These are phyloP conservation scores for Fusarium phyllophilum DNA, from an alignment of 2,329 filamentous ascomycete species.

Conservation along the genomic window DNA sequence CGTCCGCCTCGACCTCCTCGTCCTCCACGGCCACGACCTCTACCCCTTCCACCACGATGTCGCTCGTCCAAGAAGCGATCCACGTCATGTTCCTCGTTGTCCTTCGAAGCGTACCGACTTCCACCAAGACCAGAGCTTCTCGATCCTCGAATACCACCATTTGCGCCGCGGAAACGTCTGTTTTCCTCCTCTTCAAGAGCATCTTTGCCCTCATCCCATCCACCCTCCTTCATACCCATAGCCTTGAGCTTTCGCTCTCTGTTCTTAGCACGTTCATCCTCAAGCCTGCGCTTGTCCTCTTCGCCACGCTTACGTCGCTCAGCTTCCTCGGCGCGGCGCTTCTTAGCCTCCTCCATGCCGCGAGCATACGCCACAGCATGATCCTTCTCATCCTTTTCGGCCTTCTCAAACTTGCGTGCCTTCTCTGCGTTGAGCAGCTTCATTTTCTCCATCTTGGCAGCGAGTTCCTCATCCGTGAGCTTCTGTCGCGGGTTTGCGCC, in stretches of 20 bases:
- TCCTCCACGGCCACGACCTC: slow-evolving; percentile 50
- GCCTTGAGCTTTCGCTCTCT: slow-evolving; percentile 70
- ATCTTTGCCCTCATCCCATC: slow-evolving; percentile 70
- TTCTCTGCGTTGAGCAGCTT: slow-evolving; percentile 68
- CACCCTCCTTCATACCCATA: slow-evolving; percentile 62
- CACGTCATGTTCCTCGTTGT: slow-evolving; percentile 49
- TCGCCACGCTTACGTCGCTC: slow-evolving; percentile 63
- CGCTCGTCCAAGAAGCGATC: slow-evolving; percentile 52
- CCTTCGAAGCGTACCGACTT: slow-evolving; percentile 54
- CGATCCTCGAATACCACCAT: slow-evolving; percentile 54
- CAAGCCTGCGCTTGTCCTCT: slow-evolving; percentile 61
- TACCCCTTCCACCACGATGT: slow-evolving; percentile 46
- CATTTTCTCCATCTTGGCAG: slow-evolving; percentile 70
- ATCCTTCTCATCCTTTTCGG: slow-evolving; percentile 65
- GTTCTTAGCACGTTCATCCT: slow-evolving; percentile 70
- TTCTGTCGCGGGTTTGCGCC: slow-evolving; percentile 69
- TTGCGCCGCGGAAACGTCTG: slow-evolving; percentile 55
- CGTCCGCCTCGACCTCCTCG: slow-evolving; percentile 49
- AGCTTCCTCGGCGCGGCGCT: slow-evolving; percentile 62
- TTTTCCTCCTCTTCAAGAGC: slow-evolving; percentile 54
- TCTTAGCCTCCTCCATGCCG: slow-evolving; percentile 65
- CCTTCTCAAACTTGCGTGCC: slow-evolving; percentile 67
- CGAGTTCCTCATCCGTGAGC: slow-evolving; percentile 67
- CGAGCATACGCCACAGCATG: slow-evolving; percentile 65
- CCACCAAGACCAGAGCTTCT: slow-evolving; percentile 52